These are phyloP conservation scores for Parathielavia hyrcaniae DNA, from an alignment of 495 filamentous ascomycete genomes.

Conservation along the genomic window DNA sequence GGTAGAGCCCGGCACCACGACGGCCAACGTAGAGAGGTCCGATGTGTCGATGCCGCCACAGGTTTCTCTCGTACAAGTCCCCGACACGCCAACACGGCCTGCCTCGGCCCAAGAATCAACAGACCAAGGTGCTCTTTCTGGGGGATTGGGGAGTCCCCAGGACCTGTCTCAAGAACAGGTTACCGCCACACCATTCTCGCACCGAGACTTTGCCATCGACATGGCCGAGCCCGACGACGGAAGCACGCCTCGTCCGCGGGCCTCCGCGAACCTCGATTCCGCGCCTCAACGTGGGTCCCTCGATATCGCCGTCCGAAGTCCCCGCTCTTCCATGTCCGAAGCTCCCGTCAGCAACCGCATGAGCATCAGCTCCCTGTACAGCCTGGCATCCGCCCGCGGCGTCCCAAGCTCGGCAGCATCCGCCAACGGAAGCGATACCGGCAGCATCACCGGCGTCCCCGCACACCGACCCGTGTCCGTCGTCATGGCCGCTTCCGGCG, in stretches of 20 bases:
- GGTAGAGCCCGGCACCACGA: constrained; percentile 47
- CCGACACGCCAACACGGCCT: neutral
- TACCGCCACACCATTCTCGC: constrained; percentile 15
- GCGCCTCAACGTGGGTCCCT: constrained; percentile 33
- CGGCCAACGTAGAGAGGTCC: constrained; percentile 47
- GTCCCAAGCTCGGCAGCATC: constrained; percentile 41
- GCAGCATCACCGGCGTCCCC: constrained; percentile 29
- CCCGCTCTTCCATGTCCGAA: constrained; percentile 35
- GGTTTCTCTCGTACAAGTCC: constrained; percentile 5
- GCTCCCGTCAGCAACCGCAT: constrained; percentile 52
- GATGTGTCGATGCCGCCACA: constrained; percentile 58
- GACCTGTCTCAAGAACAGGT: constrained; percentile 20
- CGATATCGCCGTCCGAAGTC: constrained; percentile 43
- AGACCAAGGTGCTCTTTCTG: neutral
- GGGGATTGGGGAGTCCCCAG: neutral
- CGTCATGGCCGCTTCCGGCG: constrained; percentile 36
- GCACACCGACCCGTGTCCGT: constrained; percentile 29
- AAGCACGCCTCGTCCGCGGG: constrained; percentile 39
- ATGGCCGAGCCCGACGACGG: constrained; percentile 35
- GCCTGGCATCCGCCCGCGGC: constrained; percentile 51
- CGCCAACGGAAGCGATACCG: constrained; percentile 38
- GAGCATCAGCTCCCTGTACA: constrained; percentile 61
- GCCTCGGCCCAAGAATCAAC: constrained; percentile 11
- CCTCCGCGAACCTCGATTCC: constrained; percentile 25
- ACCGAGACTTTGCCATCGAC: constrained; percentile 23